A percentile compares a stretch with the other conserved stretches of the same genome.
These are phyloP conservation scores for Onygenales sp. DNA, from an alignment of 2,329 filamentous ascomycete species.

Conservation along the genomic window DNA sequence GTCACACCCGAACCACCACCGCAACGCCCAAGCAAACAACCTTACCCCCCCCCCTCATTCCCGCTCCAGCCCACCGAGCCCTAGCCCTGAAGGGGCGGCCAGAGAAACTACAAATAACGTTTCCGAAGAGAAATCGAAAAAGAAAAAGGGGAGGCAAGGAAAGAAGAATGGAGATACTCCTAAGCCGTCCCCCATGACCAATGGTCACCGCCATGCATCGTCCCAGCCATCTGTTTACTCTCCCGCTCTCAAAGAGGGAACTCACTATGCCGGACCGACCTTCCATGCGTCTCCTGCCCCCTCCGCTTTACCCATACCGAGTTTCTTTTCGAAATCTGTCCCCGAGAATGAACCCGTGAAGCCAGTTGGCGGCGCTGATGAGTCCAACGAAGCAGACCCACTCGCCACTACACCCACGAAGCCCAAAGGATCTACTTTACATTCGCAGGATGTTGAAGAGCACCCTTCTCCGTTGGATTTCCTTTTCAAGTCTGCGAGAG, in stretches of 20 bases:
- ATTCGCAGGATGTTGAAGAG: constrained; percentile 28
- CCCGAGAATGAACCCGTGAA: constrained; percentile 41
- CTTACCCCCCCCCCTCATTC: constrained; percentile 14
- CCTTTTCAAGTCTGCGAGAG: constrained; percentile 79
- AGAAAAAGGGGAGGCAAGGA: constrained; percentile 25
- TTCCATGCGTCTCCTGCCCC: constrained; percentile 93
- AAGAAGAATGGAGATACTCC: constrained; percentile 26
- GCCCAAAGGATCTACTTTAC: constrained; percentile 25
- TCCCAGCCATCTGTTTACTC: constrained; percentile 35
- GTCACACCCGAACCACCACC: constrained; percentile 4
- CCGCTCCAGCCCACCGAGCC: constrained; percentile 27
- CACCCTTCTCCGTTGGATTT: constrained; percentile 73
- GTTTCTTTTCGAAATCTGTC: constrained; percentile 70
- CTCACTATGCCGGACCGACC: constrained; percentile 74
- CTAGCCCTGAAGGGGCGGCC: constrained; percentile 21
- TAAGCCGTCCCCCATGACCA: constrained; percentile 15
- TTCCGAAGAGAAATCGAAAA: constrained; percentile 21
- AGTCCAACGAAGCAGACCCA: constrained; percentile 25
- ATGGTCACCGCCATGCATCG: constrained; percentile 23
- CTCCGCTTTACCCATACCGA: constrained; percentile 81
- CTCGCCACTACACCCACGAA: constrained; percentile 37
- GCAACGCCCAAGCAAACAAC: not conserved
- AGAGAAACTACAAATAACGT: constrained; percentile 22
- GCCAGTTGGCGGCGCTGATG: constrained; percentile 24
- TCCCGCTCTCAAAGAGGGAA: constrained; percentile 28